A percentile compares a stretch with the other conserved stretches of the same genome.
phyloP scores from a whole-genome alignment of 1,139 yeast genomes.

The Lodderomyces elongisporus region DNA sequence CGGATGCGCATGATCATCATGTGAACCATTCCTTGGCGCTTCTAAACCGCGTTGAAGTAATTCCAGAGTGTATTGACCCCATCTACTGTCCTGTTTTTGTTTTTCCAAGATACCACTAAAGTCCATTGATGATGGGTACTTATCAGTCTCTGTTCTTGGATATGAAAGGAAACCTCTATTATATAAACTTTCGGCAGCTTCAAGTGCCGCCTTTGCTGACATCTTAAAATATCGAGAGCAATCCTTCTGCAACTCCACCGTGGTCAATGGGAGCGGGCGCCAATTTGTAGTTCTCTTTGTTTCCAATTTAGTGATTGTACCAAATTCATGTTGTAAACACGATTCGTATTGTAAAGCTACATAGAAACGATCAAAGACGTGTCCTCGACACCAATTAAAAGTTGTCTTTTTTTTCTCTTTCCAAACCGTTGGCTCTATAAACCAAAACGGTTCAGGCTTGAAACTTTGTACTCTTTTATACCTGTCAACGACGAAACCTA shows the following conservation, averaged over 20 bases:
- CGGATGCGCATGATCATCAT: slow-evolving; percentile 96
- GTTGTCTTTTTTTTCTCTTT: slow-evolving; percentile 34
- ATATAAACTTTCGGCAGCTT: slow-evolving; percentile 81
- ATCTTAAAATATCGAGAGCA: slow-evolving; percentile 71
- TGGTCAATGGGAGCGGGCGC: slow-evolving; percentile 87
- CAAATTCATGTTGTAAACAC: slow-evolving; percentile 48
- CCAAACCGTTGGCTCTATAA: slow-evolving; percentile 47
- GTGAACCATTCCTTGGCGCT: slow-evolving; percentile 71
- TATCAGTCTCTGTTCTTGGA: slow-evolving; percentile 97
- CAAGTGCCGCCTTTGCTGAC: slow-evolving; percentile 78
- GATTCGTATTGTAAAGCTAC: slow-evolving; percentile 62
- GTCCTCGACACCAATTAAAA: slow-evolving; percentile 66
- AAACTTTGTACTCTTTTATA: slow-evolving; percentile 71
- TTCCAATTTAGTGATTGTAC: slow-evolving; percentile 46
- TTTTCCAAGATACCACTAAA: slow-evolving; percentile 52
- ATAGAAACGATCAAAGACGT: slow-evolving; percentile 66
- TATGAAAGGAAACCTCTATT: slow-evolving; percentile 84
- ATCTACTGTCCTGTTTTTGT: slow-evolving; percentile 47
- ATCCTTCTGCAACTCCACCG: slow-evolving; percentile 89
- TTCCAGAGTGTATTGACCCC: slow-evolving; percentile 46
- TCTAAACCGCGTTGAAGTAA: slow-evolving; percentile 36
- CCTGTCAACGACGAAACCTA: slow-evolving; percentile 96
- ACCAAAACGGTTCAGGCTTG: slow-evolving; percentile 79
- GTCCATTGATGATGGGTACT: slow-evolving; percentile 73
- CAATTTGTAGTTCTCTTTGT: slow-evolving; percentile 68